Base-by-base conservation (phyloP, 2,329 filamentous ascomycete genomes). In the Lithohypha guttulata region DNA sequence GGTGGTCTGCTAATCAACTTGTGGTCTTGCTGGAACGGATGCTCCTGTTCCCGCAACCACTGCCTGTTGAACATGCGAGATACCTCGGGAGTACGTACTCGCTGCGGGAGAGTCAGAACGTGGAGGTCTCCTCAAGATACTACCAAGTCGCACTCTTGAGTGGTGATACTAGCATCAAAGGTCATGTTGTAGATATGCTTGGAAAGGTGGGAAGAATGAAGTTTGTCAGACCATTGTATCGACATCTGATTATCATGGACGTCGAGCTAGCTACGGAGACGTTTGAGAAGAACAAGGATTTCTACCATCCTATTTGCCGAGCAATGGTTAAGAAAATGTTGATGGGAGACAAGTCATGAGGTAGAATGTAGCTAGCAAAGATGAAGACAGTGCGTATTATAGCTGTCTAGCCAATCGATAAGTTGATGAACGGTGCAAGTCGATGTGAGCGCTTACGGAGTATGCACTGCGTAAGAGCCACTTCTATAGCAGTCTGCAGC, bases 231-330 rank as follows among this genome's bases (percentile, higher is more conserved):
- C 85, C 89, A 15, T 63, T 96, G 46, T 68, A 81, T 64, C 73
- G 81, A 45, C 72, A 75, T 34, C 64, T 98, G 50, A 79, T 81
- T 54, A 77, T 78, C 58, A 75, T 83, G 26, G 80, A 95, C 62
- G 68, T 75, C 32, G 65, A 77, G 18, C 61, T 93, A 53, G 89
- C 91, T 0, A 61, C 89, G 38, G 68, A 77, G 57, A 93, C 87
- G 0, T 95, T 94, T 62, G 74, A 82, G 63, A 81, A 81, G 71
- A 81, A 94, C 59, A 82, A 73, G 61, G 79, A 86, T 46, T 96
- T 96, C 56, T 98, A 96, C 58, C 89, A 96, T 57, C 91, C 91
- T 2, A 95, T 96, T 52, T 95, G 87, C 59, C 75, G 76, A 45
- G 75, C 69, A 6, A 82, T 93, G 77, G 77, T 93, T 2, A 82